Conservation (phyloP, 805 yeast species). For the Kodamaea sagamina region DNA sequence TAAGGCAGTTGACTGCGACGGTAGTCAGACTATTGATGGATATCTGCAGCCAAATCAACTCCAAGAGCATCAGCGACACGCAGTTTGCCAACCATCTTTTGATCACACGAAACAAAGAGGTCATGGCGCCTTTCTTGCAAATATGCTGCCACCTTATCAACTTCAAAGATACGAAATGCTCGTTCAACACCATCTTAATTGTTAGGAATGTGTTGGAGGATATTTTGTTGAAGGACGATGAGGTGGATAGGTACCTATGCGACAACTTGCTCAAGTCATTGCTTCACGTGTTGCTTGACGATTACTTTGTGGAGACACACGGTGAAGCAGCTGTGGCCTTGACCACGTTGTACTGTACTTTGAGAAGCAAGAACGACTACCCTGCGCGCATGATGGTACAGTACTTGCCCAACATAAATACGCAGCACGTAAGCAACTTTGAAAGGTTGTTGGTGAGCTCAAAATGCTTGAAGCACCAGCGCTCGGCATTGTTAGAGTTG, state of each 20-base stretch:
- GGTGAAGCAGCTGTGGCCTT: conserved; percentile 90
- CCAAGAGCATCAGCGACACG: conserved; percentile 52
- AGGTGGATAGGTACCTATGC: conserved; percentile 70
- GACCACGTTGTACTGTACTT: conserved; percentile 73
- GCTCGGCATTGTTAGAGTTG: conserved; percentile 76
- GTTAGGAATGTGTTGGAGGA: conserved; percentile 72
- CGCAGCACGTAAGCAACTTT: conserved; percentile 60
- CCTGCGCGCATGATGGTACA: conserved; percentile 63
- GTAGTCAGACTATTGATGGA: conserved; percentile 86
- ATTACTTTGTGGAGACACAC: conserved; percentile 81
- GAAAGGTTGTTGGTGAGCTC: conserved; percentile 64
- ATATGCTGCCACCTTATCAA: conserved; percentile 74
- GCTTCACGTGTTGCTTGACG: conserved; percentile 65
- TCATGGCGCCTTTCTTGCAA: conserved; percentile 77
- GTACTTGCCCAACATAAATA: conserved; percentile 54
- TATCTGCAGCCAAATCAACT: conserved; percentile 75
- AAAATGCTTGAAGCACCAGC: conserved; percentile 73
- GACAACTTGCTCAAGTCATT: conserved; percentile 71
- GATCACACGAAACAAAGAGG: conserved; percentile 61
- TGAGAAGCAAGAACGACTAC: conserved; percentile 66
- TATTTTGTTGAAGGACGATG: conserved; percentile 66
- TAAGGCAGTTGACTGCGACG: conserved; percentile 90
- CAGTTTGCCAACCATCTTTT: conserved; percentile 66
- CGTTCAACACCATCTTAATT: conserved; percentile 84
- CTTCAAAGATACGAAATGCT: conserved; percentile 88